phyloP scores from a whole-genome alignment of 2,329 filamentous ascomycete genomes.

The Pseudogymnoascus sp. region DNA sequence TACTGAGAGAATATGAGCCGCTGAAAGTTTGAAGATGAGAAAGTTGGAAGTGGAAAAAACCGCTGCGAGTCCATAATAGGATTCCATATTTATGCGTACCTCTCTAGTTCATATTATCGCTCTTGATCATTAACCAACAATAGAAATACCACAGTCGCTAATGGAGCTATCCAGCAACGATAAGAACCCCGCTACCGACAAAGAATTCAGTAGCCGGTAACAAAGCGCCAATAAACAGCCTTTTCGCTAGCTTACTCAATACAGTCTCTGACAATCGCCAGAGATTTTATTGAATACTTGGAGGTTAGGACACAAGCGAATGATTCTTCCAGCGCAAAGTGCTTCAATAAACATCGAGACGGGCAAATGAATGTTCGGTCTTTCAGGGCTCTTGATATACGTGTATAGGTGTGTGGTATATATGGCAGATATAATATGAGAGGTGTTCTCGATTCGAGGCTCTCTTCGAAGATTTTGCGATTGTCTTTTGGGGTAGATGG shows the following conservation, averaged over 20 bases:
- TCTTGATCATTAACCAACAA: background rate
- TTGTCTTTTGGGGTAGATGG: background rate
- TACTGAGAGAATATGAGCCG: background rate
- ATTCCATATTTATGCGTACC: background rate
- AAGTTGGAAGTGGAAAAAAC: background rate
- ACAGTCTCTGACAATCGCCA: background rate
- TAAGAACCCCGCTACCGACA: background rate
- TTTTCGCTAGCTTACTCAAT: background rate
- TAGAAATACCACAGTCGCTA: background rate
- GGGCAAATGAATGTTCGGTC: background rate
- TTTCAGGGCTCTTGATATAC: background rate
- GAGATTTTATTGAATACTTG: background rate
- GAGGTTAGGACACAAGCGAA: background rate
- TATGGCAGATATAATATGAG: background rate
- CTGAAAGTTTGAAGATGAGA: background rate
- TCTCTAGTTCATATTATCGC: background rate
- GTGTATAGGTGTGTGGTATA: background rate
- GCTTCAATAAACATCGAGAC: conserved; percentile 7
- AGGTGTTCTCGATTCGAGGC: background rate
- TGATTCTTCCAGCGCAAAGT: background rate
- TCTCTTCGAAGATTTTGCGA: conserved; percentile 2
- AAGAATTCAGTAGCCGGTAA: background rate
- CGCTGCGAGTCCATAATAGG: background rate
- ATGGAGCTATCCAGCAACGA: background rate
- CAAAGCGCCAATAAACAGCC: background rate